Evolutionary conservation across 352 stramenopile genomes (phyloP).

Genomic region (Globisporangium abappressorium): DNA sequence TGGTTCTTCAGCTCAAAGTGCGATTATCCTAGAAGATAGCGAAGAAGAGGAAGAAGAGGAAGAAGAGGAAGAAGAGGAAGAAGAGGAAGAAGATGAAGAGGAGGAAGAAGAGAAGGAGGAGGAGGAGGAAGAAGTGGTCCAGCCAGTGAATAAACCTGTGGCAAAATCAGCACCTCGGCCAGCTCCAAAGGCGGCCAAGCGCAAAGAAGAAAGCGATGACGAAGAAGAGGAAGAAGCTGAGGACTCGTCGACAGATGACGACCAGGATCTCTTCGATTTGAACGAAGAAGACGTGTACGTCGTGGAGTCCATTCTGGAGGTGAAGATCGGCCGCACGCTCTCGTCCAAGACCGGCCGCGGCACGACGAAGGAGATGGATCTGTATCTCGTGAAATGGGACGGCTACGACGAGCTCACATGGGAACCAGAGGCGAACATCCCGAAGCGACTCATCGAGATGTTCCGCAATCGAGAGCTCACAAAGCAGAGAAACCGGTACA

Average conservation of each 20-base stretch:
- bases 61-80: constrained; percentile 21
- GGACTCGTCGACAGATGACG: constrained; percentile 62
- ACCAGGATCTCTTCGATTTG: constrained; percentile 63
- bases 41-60: constrained; percentile 27
- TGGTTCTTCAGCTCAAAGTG: constrained; percentile 38
- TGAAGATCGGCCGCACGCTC: constrained; percentile 52
- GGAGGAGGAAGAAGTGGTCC: constrained; percentile 23
- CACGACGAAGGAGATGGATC: constrained; percentile 55
- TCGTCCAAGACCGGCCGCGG: constrained; percentile 22
- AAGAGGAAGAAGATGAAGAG: constrained; percentile 27
- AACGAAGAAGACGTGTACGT: constrained; percentile 75
- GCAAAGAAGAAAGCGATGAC: constrained; percentile 12
- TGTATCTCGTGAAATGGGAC: constrained; percentile 80
- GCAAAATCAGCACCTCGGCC: constrained; percentile 7
- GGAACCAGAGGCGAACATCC: constrained; percentile 72
- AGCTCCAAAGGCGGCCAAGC: neutral
- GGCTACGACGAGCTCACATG: constrained; percentile 78
- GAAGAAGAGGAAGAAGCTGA: constrained; percentile 20
- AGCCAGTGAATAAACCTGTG: constrained; percentile 21
- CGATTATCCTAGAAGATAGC: constrained; percentile 58
- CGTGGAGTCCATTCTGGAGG: constrained; percentile 68
- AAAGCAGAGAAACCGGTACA: constrained; percentile 47
- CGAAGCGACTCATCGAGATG: constrained; percentile 52
- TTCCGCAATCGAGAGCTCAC: constrained; percentile 48
- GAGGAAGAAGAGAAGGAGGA: constrained; percentile 30